Conservation (phyloP, 108 stramenopile genomes). For the Skeletonema menzelii region DNA sequence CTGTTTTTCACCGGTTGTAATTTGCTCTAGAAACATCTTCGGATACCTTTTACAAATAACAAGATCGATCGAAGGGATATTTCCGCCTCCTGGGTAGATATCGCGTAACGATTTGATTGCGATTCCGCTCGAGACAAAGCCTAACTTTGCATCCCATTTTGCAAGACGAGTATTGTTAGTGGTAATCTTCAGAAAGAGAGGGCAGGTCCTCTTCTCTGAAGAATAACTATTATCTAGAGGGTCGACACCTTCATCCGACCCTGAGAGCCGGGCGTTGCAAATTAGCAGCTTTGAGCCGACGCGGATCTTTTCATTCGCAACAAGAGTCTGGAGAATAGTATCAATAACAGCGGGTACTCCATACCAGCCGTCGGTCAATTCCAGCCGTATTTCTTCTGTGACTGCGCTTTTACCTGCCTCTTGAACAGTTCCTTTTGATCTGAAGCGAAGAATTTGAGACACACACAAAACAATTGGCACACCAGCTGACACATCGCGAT, state of each 20-base stretch:
- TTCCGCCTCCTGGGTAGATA: conserved; percentile 65
- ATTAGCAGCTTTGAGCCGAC: conserved; percentile 80
- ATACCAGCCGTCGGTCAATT: conserved; percentile 90
- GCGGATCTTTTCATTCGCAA: conserved; percentile 49
- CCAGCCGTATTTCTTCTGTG: conserved; percentile 38
- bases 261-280: conserved; percentile 59
- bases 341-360: conserved; percentile 64
- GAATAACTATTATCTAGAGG: conserved; percentile 69
- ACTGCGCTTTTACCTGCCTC: not conserved
- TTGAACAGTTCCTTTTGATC: conserved; percentile 11
- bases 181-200: conserved; percentile 43
- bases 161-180: conserved; percentile 76
- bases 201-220: conserved; percentile 26
- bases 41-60: conserved; percentile 72
- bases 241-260: conserved; percentile 81
- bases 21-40: conserved; percentile 59
- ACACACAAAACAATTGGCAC: conserved; percentile 66
- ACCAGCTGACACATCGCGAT: conserved; percentile 65
- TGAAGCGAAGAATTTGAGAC: conserved; percentile 46
- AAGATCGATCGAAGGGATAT: conserved; percentile 64
- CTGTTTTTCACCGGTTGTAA: conserved; percentile 12
- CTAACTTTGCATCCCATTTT: conserved; percentile 81
- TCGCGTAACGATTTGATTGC: conserved; percentile 61
- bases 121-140: conserved; percentile 58
- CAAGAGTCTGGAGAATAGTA: conserved; percentile 31